Conservation (phyloP, 345 rosid species). For the Populus alba region DNA sequence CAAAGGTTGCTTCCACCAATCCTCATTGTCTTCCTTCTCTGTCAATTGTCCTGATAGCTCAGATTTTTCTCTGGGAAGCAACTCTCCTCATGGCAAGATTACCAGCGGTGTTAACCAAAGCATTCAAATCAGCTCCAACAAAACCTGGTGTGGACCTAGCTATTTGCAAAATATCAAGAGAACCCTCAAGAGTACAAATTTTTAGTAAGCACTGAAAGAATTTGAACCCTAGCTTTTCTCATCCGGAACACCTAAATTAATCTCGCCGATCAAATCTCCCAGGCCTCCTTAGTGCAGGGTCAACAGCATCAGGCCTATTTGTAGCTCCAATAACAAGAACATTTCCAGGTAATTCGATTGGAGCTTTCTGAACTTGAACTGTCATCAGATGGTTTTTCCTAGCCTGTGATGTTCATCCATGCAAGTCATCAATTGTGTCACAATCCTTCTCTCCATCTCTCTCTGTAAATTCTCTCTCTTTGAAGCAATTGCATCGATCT, state of each 20-base stretch:
- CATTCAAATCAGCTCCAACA: slow-evolving; percentile 92
- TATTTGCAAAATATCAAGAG: slow-evolving; percentile 68
- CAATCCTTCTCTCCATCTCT: slow-evolving; percentile 92
- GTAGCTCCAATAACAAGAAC: slow-evolving; percentile 98
- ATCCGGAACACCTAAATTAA: slow-evolving; percentile 74
- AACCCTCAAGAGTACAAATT: slow-evolving; percentile 70
- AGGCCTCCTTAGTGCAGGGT: slow-evolving; percentile 84
- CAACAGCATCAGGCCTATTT: slow-evolving; percentile 89
- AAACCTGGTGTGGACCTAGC: slow-evolving; percentile 95
- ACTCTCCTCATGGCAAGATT: slow-evolving; percentile 70
- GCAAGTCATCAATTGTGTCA: slow-evolving; percentile 86
- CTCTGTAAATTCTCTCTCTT: slow-evolving; percentile 84
- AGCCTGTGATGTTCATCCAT: slow-evolving; percentile 73
- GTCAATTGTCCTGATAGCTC: slow-evolving; percentile 36
- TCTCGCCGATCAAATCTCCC: slow-evolving; percentile 95
- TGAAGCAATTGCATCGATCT: slow-evolving; percentile 93
- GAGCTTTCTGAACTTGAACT: slow-evolving; percentile 28
- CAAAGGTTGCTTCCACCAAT: slow-evolving; percentile 78
- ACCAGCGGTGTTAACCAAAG: slow-evolving; percentile 79
- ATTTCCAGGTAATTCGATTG: slow-evolving; percentile 42
- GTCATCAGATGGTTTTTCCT: slow-evolving; percentile 33
- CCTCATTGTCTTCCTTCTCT: slow-evolving; percentile 37
- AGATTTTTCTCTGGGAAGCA: slow-evolving; percentile 48
- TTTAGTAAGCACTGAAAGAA: slow-evolving; percentile 61
- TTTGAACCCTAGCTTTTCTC: slow-evolving; percentile 76